Conservation (phyloP, 495 filamentous ascomycete species). For the Symbiotaphrina buchneri region DNA sequence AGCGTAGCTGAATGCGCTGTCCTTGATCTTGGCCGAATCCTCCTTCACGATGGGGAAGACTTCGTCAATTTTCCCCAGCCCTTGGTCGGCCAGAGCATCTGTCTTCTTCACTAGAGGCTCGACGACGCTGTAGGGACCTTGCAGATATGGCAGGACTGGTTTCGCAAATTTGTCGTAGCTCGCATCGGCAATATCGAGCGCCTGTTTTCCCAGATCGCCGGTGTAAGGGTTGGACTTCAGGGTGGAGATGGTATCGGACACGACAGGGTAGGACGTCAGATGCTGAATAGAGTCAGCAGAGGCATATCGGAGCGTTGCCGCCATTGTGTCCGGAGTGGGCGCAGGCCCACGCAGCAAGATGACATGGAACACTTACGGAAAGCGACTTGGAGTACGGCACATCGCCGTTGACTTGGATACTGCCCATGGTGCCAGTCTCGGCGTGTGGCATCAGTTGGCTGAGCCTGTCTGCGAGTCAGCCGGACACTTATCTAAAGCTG, state of each 20-base stretch:
- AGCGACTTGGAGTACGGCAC: constrained; percentile 40
- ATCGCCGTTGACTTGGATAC: constrained; percentile 38
- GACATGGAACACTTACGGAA: constrained; percentile 24
- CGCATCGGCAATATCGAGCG: constrained; percentile 43
- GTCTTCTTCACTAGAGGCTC: constrained; percentile 65
- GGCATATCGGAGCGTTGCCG: neutral
- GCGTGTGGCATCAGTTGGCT: constrained; percentile 17
- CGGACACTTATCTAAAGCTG: too few relatives aligned
- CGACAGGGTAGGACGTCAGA: constrained; percentile 61
- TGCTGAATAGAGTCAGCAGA: constrained; percentile 27
- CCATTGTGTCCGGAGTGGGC: neutral
- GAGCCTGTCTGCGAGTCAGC: too few relatives aligned
- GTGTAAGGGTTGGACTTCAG: constrained; percentile 60
- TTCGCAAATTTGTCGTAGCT: constrained; percentile 44
- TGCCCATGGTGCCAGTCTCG: constrained; percentile 10
- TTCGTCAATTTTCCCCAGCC: constrained; percentile 50
- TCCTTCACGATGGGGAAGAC: constrained; percentile 78
- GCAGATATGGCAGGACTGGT: constrained; percentile 57
- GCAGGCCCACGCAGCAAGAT: constrained; percentile 2
- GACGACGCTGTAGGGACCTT: constrained; percentile 52
- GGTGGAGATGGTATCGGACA: constrained; percentile 53
- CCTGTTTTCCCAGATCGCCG: constrained; percentile 53
- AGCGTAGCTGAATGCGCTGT: constrained; percentile 36
- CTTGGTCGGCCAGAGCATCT: constrained; percentile 55
- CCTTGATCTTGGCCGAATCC: constrained; percentile 54